Evolutionary conservation across 768 basidiomycete species (phyloP), one percentile per base, ranked within the genome.

Genomic region (Phanerochaete carnosa): DNA sequence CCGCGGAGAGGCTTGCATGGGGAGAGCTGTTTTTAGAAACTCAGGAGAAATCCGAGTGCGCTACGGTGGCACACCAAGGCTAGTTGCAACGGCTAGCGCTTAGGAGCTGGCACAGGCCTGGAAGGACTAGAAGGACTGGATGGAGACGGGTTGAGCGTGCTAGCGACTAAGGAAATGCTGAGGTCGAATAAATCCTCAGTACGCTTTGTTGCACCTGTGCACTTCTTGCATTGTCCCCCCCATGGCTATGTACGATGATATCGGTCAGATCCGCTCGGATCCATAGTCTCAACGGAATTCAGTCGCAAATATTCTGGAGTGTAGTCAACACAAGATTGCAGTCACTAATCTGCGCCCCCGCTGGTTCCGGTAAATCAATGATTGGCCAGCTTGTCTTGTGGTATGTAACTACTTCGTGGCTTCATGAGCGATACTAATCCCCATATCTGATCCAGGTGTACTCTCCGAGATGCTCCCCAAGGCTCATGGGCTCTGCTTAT

Each of bases 231-330:
- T 47, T 2, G n/a, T 23, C 28, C 46, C 22, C 12, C 3, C 46
- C 12, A 47, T n/a, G n/a, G n/a, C n/a, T n/a, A n/a, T n/a, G n/a
- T n/a, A n/a, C n/a, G n/a, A n/a, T n/a, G n/a, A n/a, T n/a, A n/a
- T n/a, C n/a, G n/a, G n/a, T n/a, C n/a, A n/a, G n/a, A n/a, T 71
- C 78, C 15, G 68, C 73, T 2, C 78, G 74, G 46, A 63, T 89
- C 28, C 77, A 75, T 25, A 79, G 81, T 29, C 80, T 98, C 70
- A 97, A 94, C 67, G 84, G 87, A 1, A 85, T 97, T 1, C 97
- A 99, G 69, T 92, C 90, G 0, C 96, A 98, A 64, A 77, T 83
- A 8, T 92, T 91, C 71, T 98, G 96, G 92, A 84, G 86, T 45
- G 66, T 91, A 16, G 75, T 87, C 55, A 84, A 87, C 67, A 89